These are phyloP conservation scores for Simmondsia chinensis DNA, from an alignment of 148 eudicot genomes.

Conservation along the genomic window DNA sequence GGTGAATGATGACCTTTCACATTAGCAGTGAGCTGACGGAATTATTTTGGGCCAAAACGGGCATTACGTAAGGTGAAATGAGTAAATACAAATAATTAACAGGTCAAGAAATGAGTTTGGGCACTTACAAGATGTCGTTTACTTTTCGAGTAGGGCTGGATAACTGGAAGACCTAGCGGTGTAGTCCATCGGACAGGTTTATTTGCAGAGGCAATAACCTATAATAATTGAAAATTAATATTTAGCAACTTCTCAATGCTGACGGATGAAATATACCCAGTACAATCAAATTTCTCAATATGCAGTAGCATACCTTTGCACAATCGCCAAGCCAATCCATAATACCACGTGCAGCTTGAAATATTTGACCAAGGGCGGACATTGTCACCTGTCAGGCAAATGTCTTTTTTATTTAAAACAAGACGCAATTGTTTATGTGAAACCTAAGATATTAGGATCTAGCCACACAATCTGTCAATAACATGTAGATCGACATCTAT, in stretches of 20 bases:
- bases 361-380: slow-evolving; percentile 85
- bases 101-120: neutral
- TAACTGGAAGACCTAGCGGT: slow-evolving; percentile 88
- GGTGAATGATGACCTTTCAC: no score
- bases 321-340: slow-evolving; percentile 96
- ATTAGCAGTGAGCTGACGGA: no score
- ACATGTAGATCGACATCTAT: no score
- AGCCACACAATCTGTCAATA: no score
- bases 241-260: no score
- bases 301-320: slow-evolving; percentile 53
- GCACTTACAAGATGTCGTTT: slow-evolving; percentile 60
- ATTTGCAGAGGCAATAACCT: slow-evolving; percentile 86
- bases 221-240: slow-evolving; percentile 14
- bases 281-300: neutral
- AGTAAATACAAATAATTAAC: neutral
- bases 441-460: no score
- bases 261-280: no score
- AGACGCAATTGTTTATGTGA: no score
- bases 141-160: slow-evolving; percentile 80
- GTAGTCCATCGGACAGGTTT: slow-evolving; percentile 93
- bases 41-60: no score
- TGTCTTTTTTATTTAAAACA: no score
- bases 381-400: slow-evolving; percentile 95
- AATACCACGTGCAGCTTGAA: slow-evolving; percentile 78
- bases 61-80: no score